Base-by-base conservation (phyloP, 176 grass and related monocot species). In the Stipa capillata region DNA sequence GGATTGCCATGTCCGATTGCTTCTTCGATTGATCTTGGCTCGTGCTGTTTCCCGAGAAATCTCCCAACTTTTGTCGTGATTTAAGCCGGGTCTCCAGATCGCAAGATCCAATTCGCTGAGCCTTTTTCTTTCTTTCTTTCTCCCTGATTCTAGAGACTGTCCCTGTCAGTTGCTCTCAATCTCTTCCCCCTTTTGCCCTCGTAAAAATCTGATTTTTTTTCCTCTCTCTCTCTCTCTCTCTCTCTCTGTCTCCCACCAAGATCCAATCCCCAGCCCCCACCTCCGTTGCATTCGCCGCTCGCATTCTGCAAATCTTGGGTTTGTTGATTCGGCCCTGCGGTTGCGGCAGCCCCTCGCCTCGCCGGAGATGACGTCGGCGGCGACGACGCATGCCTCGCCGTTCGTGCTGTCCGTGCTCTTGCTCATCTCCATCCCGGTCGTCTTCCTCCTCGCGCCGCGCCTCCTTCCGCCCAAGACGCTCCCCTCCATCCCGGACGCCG, bases 401-500 rank as follows among this genome's bases (percentile, higher is more conserved):
- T 88, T 97, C 47, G 39, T 92, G 49, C 83, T 97, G 17, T 92
- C 87, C 3, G 37, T 90, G 36, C 72, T 92, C 21, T 80, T 97
- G 28, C 80, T 97, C 54, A 1, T 94, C 51, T 92, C 92, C 45
- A 87, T 94, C 42, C 89, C 92, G 10, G 40, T 85, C 45, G 62
- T 97, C 76, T 97, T 90, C 85, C 49, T 92, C 73, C 83, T 97
- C 31, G 92, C 48, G 8, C 92, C 92, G 29, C 89, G 95, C 60
- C 87, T 98, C 32, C 83, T 94, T 35, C 83, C 87, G 1, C 90
- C 95, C 11, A 94, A 90, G 86, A 94, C 92, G 49, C 89, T 98
- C 44, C 95, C 95, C 1, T 81, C 83, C 80, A 94, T 98, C 69
- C 90, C 89, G 48, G 85, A 94, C 76, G 84, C 88, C 70, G 96